Percentiles rank a stretch among this genome's conserved stretches.
Evolutionary conservation across 495 filamentous ascomycete genomes (phyloP).

Genomic region (Aspergillus kassunensis): DNA sequence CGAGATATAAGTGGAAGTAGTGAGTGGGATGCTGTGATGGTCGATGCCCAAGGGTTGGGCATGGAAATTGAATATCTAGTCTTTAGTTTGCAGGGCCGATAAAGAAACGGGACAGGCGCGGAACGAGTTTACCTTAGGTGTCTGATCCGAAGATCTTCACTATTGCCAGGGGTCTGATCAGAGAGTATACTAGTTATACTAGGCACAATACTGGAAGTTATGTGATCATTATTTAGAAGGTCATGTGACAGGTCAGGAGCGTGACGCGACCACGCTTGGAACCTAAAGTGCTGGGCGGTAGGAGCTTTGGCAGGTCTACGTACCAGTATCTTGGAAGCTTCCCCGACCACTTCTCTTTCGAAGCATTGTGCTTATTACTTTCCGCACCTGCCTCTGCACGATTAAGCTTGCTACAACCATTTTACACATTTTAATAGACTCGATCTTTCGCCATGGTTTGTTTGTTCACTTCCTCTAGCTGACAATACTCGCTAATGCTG

Average conservation of each 20-base stretch:
- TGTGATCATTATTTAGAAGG: too few species aligned
- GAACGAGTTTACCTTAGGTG: neutral
- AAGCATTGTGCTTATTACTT: neutral
- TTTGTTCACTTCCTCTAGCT: slow-evolving; percentile 10
- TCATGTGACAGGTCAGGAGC: slow-evolving; percentile 13
- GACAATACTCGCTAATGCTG: slow-evolving; percentile 9
- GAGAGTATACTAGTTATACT: too few species aligned
- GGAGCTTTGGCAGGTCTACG: slow-evolving; percentile 5
- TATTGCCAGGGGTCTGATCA: too few species aligned
- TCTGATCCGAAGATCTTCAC: too few species aligned
- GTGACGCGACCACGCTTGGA: slow-evolving; percentile 14
- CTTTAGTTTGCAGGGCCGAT: neutral
- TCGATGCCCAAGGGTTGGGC: slow-evolving; percentile 17
- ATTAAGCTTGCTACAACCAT: neutral
- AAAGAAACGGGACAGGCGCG: neutral
- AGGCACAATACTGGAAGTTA: too few species aligned
- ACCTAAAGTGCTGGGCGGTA: neutral
- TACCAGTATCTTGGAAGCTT: slow-evolving; percentile 1
- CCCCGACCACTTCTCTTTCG: slow-evolving; percentile 1
- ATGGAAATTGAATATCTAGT: neutral
- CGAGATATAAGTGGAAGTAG: neutral
- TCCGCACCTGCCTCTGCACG: neutral
- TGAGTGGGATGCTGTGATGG: neutral
- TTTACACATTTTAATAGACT: slow-evolving; percentile 12
- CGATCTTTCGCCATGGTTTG: slow-evolving; percentile 32